phyloP scores from a whole-genome alignment of 2,329 filamentous ascomycete genomes.

The Sporothrix protearum region DNA sequence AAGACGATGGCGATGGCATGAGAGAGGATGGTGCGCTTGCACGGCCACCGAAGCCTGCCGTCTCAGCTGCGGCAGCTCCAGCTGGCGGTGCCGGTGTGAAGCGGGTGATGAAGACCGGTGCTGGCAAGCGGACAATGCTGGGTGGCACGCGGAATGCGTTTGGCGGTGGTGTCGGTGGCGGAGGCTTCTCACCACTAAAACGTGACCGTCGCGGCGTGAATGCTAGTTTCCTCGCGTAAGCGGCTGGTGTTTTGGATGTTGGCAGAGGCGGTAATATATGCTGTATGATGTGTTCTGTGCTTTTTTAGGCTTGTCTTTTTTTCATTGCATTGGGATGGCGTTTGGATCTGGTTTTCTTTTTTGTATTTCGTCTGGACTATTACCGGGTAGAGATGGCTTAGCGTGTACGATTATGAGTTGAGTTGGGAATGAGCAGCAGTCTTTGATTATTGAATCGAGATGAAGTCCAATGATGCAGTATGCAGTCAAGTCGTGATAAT shows the following conservation, averaged over 20 bases:
- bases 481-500: neutral
- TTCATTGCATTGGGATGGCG: slow-evolving; percentile 14
- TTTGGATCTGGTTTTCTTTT: neutral
- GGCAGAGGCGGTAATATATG: neutral
- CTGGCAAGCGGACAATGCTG: slow-evolving; percentile 32
- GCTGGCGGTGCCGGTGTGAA: slow-evolving; percentile 31
- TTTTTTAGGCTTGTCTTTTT: neutral
- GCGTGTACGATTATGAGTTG: slow-evolving; percentile 15
- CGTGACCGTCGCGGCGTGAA: slow-evolving; percentile 60
- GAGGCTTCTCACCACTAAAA: slow-evolving; percentile 67
- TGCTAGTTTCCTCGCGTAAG: slow-evolving; percentile 55
- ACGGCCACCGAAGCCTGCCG: slow-evolving; percentile 1
- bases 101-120: slow-evolving; percentile 31
- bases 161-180: slow-evolving; percentile 32
- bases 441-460: slow-evolving; percentile 11
- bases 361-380: neutral
- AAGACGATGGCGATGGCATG: slow-evolving; percentile 54
- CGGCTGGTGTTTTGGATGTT: neutral
- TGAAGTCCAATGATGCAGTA: neutral
- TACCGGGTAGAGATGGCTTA: neutral
- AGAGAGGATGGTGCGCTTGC: slow-evolving; percentile 5
- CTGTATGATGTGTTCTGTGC: slow-evolving; percentile 3
- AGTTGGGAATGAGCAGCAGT: neutral
- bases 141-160: slow-evolving; percentile 46
- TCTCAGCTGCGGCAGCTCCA: slow-evolving; percentile 34